Evolutionary conservation across 768 basidiomycete species (phyloP).

Genomic region (Lactarius evosmus): DNA sequence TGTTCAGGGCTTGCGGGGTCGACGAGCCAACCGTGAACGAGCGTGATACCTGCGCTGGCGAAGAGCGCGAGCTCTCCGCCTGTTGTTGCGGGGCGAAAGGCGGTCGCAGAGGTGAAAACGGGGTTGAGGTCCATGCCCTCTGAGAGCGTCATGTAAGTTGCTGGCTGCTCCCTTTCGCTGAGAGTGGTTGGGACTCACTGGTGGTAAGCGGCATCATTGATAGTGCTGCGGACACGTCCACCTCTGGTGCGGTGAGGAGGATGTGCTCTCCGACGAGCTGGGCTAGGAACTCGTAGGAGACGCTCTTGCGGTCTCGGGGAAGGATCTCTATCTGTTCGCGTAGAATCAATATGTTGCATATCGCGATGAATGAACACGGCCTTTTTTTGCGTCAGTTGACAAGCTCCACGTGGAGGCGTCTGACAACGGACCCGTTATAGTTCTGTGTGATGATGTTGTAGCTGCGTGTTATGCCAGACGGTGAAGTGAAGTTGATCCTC

Average conservation of each 20-base stretch:
- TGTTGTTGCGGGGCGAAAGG: conserved; percentile 59
- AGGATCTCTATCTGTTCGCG: conserved; percentile 76
- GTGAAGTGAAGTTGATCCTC: conserved; percentile 49
- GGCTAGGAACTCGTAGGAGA: conserved; percentile 83
- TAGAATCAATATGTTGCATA: conserved; percentile 87
- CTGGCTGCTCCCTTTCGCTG: not conserved
- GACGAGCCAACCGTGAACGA: conserved; percentile 90
- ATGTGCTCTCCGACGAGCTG: conserved; percentile 83
- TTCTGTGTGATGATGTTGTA: conserved; percentile 78
- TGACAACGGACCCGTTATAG: conserved; percentile 65
- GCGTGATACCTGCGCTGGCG: conserved; percentile 70
- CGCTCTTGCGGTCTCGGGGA: conserved; percentile 60
- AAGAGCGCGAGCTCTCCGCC: conserved; percentile 85
- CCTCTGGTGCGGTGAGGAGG: conserved; percentile 52
- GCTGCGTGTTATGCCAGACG: conserved; percentile 31
- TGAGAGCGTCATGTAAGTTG: conserved; percentile 30
- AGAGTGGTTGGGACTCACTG: conserved; percentile 44
- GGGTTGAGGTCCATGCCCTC: conserved; percentile 92
- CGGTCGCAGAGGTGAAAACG: conserved; percentile 63
- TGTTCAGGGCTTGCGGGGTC: conserved; percentile 65
- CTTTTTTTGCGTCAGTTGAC: conserved; percentile 39
- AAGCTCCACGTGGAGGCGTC: conserved; percentile 6
- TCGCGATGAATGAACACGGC: conserved; percentile 88
- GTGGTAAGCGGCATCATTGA: conserved; percentile 54
- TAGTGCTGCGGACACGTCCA: conserved; percentile 68